A percentile compares a stretch with the other conserved stretches of the same genome.
These are phyloP conservation scores for Melastoma candidum DNA, from an alignment of 441 rosid species.

Conservation along the genomic window DNA sequence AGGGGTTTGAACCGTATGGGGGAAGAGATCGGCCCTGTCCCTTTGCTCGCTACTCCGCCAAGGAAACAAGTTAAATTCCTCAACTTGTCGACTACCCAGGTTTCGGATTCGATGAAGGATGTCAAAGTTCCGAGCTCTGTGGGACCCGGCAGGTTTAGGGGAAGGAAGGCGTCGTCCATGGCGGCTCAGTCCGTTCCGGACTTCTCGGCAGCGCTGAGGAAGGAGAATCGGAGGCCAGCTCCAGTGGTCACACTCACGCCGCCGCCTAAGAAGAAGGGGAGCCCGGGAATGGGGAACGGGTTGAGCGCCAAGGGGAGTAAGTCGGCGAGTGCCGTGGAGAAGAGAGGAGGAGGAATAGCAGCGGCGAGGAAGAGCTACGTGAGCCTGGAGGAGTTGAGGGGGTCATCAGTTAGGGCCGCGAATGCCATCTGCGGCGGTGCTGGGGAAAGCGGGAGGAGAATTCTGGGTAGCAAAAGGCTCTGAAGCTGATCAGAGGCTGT, in stretches of 20 bases:
- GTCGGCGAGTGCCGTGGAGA: conserved; percentile 62
- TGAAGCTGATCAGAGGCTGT: conserved; percentile 5
- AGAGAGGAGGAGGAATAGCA: conserved; percentile 28
- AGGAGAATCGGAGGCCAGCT: conserved; percentile 37
- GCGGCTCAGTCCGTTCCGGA: conserved; percentile 80
- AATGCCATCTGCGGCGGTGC: conserved; percentile 41
- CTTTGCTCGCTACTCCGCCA: conserved; percentile 11
- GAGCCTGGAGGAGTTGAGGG: conserved; percentile 48
- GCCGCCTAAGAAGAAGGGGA: conserved; percentile 40
- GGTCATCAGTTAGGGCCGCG: conserved; percentile 44
- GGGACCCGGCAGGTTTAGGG: conserved; percentile 17
- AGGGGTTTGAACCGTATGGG: no score
- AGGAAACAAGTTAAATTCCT: conserved; percentile 63
- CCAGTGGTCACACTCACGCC: conserved; percentile 23
- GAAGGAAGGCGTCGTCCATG: conserved; percentile 28
- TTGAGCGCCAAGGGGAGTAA: conserved; percentile 53
- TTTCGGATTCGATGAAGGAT: no score
- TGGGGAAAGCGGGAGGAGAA: conserved; percentile 21
- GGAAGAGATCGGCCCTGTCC: no score
- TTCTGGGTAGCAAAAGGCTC: conserved; percentile 36
- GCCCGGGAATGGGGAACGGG: conserved; percentile 23
- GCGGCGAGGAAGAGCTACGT: conserved; percentile 67
- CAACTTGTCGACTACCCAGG: neutral
- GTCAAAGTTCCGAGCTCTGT: no score
- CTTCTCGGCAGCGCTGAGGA: conserved; percentile 12